Percentiles rank a stretch among this genome's conserved stretches.
Evolutionary conservation across 225 moss, liverwort and hornwort genomes (phyloP).

Genomic region (Anthoceros angustus): DNA sequence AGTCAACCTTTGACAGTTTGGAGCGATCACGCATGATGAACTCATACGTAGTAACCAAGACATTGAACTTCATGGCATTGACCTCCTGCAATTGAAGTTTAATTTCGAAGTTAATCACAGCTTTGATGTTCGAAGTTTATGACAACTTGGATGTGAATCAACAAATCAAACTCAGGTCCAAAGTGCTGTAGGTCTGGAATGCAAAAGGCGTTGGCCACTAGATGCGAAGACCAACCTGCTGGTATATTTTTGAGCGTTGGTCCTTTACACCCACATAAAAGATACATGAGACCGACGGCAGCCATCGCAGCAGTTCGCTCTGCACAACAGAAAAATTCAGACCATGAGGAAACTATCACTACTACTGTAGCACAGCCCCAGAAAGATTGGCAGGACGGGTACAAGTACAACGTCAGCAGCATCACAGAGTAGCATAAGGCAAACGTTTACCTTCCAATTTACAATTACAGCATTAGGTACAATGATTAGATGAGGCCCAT

Average conservation of each 20-base stretch:
- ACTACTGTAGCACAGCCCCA: not conserved
- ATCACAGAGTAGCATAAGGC: no score
- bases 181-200: no score
- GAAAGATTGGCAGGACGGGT: not conserved
- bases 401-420: not conserved
- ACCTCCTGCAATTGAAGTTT: slow-evolving; percentile 43
- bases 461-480: slow-evolving; percentile 99
- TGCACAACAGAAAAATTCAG: slow-evolving; percentile 19
- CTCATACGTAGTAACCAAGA: slow-evolving; percentile 92
- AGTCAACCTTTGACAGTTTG: slow-evolving; percentile 87
- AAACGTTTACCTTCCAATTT: slow-evolving; percentile 80
- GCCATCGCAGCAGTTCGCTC: slow-evolving; percentile 94
- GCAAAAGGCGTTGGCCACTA: not conserved
- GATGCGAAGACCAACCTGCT: slow-evolving; percentile 36
- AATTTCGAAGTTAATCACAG: not conserved
- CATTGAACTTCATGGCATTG: slow-evolving; percentile 91
- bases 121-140: not conserved
- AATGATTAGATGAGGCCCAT: slow-evolving; percentile 99
- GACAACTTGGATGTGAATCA: no score
- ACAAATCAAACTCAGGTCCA: no score
- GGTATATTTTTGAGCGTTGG: slow-evolving; percentile 73
- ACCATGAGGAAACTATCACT: not conserved
- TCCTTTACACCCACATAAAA: slow-evolving; percentile 99
- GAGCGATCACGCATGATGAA: slow-evolving; percentile 99
- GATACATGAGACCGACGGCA: slow-evolving; percentile 95